These are phyloP conservation scores for Microthlaspi erraticum DNA, from an alignment of 345 rosid species.

Conservation along the genomic window DNA sequence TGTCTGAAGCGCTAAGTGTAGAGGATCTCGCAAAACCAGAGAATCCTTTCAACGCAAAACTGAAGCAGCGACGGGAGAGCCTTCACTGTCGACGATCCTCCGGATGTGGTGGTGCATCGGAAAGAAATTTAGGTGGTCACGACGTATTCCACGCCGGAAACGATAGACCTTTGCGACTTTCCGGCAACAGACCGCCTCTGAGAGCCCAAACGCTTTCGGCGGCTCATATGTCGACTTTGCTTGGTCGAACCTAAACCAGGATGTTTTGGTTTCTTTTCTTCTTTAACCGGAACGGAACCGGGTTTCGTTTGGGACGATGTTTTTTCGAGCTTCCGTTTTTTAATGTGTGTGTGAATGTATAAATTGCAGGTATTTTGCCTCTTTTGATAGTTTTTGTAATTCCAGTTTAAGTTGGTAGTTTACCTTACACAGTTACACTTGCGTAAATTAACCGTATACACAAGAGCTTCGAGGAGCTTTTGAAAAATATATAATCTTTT, in stretches of 20 bases:
- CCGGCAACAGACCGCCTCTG: slow-evolving; percentile 32
- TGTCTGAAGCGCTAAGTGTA: slow-evolving; percentile 35
- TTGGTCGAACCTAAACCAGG: slow-evolving; percentile 39
- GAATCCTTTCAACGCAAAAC: slow-evolving; percentile 47
- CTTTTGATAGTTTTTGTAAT: slow-evolving; percentile 26
- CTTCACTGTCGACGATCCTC: slow-evolving; percentile 30
- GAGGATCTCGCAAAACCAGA: slow-evolving; percentile 52
- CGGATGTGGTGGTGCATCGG: slow-evolving; percentile 40
- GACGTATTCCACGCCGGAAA: slow-evolving; percentile 23
- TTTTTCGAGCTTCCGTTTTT: slow-evolving; percentile 21
- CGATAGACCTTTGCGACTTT: slow-evolving; percentile 35
- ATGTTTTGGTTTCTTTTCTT: not conserved
- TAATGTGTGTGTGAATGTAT: not conserved
- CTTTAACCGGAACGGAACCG: slow-evolving; percentile 17
- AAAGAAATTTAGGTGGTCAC: slow-evolving; percentile 31
- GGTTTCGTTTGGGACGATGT: slow-evolving; percentile 25
- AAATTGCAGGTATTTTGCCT: slow-evolving; percentile 7
- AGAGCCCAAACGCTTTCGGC: slow-evolving; percentile 46
- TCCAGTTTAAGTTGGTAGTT: slow-evolving; percentile 17
- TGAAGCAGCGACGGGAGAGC: slow-evolving; percentile 43
- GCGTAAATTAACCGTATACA: not conserved
- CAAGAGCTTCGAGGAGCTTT: not conserved
- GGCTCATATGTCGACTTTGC: slow-evolving; percentile 43
- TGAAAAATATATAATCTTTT: not conserved
- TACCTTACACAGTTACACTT: not conserved